Conservation (phyloP, 495 filamentous ascomycete genomes). For the Amorphotheca resinae region DNA sequence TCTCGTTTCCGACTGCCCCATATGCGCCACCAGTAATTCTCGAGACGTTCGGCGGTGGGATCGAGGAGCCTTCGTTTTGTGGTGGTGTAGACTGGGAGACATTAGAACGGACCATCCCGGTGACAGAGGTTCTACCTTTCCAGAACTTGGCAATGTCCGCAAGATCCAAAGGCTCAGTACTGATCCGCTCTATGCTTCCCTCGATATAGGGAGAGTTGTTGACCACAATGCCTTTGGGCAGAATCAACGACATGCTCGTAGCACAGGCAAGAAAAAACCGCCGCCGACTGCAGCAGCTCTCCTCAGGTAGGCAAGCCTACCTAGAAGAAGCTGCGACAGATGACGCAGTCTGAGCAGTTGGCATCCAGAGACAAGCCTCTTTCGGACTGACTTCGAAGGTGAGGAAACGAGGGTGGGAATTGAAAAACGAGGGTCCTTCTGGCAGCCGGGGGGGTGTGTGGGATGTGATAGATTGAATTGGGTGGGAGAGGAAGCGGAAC, state of each 20-base stretch:
- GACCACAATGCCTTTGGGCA: slow-evolving; percentile 35
- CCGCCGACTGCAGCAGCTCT: slow-evolving; percentile 13
- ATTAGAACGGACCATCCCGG: slow-evolving; percentile 8
- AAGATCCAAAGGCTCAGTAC: slow-evolving; percentile 26
- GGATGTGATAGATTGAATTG: no score
- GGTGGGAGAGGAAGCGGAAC: no score
- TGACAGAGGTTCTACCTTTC: slow-evolving; percentile 29
- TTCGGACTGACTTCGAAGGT: no score
- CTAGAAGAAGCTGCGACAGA: slow-evolving; percentile 19
- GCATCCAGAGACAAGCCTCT: not conserved
- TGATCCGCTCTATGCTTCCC: slow-evolving; percentile 33
- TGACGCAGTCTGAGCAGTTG: not conserved
- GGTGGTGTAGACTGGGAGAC: slow-evolving; percentile 36
- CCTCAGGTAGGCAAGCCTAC: slow-evolving; percentile 21
- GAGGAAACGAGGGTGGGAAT: no score
- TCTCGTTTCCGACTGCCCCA: slow-evolving; percentile 36
- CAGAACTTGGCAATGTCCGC: slow-evolving; percentile 37
- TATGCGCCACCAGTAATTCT: slow-evolving; percentile 47
- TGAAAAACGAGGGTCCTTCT: no score
- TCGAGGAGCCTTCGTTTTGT: slow-evolving; percentile 36
- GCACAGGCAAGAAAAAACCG: slow-evolving; percentile 3
- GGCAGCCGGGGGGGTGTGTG: no score
- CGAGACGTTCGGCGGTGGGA: slow-evolving; percentile 38
- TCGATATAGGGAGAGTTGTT: slow-evolving; percentile 30
- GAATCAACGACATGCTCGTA: slow-evolving; percentile 24